These are phyloP conservation scores for Pichiaceae sp. DNA, from an alignment of 1,139 yeast species.

Conservation along the genomic window DNA sequence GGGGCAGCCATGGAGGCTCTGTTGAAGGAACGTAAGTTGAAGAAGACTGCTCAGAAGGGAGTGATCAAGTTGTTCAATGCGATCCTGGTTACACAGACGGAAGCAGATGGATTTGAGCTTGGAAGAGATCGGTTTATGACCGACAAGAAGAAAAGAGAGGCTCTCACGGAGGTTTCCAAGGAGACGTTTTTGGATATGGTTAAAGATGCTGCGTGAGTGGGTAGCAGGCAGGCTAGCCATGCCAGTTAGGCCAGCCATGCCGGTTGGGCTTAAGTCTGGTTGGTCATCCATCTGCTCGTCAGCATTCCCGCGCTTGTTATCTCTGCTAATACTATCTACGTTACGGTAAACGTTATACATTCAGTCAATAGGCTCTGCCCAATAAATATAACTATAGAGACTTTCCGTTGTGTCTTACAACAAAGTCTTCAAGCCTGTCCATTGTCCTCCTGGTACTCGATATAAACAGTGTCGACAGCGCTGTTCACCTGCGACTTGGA, in stretches of 20 bases:
- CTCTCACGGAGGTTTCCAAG: conserved; percentile 74
- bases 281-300: no score
- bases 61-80: conserved; percentile 91
- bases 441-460: background rate
- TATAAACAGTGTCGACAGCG: conserved; percentile 15
- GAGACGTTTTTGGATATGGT: conserved; percentile 86
- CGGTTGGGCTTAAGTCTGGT: no score
- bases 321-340: no score
- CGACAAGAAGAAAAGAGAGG: conserved; percentile 43
- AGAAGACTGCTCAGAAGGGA: conserved; percentile 88
- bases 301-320: no score
- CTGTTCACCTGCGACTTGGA: conserved; percentile 25
- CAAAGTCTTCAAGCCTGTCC: background rate
- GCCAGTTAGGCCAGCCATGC: no score
- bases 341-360: no score
- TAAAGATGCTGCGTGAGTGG: conserved; percentile 60
- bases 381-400: no score
- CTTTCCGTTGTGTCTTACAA: no score
- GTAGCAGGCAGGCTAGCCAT: background rate
- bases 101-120: conserved; percentile 36
- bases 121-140: conserved; percentile 23
- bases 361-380: no score
- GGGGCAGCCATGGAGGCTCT: conserved; percentile 46
- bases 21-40: conserved; percentile 63
- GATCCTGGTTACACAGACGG: conserved; percentile 72